These are phyloP conservation scores for Tuber magnatum DNA, from an alignment of 495 filamentous ascomycete genomes.

Conservation along the genomic window DNA sequence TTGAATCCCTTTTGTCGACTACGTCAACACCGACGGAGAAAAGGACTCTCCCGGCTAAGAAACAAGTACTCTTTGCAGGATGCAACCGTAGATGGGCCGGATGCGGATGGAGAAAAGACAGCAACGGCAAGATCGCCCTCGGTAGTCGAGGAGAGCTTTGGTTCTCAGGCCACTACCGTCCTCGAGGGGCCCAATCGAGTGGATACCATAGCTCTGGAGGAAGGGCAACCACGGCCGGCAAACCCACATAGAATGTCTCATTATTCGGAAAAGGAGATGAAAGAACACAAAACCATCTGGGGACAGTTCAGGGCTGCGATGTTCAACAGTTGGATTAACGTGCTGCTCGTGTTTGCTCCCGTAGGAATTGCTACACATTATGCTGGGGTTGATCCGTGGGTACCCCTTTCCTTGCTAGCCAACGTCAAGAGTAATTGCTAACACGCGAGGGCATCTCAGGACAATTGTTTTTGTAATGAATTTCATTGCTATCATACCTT, in stretches of 20 bases:
- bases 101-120: neutral
- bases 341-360: constrained; percentile 71
- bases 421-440: neutral
- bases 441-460: constrained; percentile 46
- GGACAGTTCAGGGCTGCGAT: constrained; percentile 65
- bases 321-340: constrained; percentile 75
- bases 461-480: constrained; percentile 68
- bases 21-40: constrained; percentile 18
- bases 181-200: constrained; percentile 13
- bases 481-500: constrained; percentile 80
- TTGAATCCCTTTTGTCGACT: constrained; percentile 27
- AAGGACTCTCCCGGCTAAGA: constrained; percentile 4
- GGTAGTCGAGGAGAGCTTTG: constrained; percentile 21
- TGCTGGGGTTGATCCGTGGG: constrained; percentile 38
- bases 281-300: constrained; percentile 54
- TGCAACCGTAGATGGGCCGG: neutral
- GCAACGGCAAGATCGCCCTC: neutral
- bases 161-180: constrained; percentile 37
- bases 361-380: constrained; percentile 68
- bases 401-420: neutral
- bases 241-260: constrained; percentile 16
- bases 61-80: neutral
- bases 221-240: constrained; percentile 33
- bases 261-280: constrained; percentile 46
- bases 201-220: constrained; percentile 41